These are phyloP conservation scores for Echinosophora koreensis DNA, from an alignment of 306 rosid species.

Conservation along the genomic window DNA sequence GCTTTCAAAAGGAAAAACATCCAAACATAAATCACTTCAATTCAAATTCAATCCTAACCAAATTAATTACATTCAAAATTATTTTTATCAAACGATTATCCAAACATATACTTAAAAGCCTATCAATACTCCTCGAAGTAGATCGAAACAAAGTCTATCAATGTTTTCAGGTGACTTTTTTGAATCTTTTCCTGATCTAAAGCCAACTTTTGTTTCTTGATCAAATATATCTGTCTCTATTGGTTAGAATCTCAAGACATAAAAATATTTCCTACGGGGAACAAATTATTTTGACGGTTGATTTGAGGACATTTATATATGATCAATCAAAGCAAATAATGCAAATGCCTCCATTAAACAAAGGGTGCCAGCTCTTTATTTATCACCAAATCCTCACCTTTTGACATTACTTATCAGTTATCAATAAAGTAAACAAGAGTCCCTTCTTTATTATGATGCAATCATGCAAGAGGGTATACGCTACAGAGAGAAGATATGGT, in stretches of 20 bases:
- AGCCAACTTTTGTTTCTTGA: no score
- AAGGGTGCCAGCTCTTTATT: conserved; percentile 48
- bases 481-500: conserved; percentile 40
- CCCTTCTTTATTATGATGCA: conserved; percentile 46
- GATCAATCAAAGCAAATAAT: background rate
- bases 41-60: no score
- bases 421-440: conserved; percentile 44
- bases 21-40: no score
- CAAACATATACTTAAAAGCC: no score
- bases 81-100: no score
- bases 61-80: no score
- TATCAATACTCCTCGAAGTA: no score
- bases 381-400: conserved; percentile 53
- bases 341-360: conserved; percentile 45
- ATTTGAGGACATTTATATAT: conserved; percentile 15
- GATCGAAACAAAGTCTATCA: no score
- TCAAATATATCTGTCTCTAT: no score
- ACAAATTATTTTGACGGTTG: background rate
- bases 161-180: no score
- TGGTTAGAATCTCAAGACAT: conserved; percentile 1
- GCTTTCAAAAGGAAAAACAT: no score
- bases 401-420: conserved; percentile 36
- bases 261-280: background rate
- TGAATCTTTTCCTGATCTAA: no score
- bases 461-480: conserved; percentile 39